phyloP scores from a whole-genome alignment of 805 yeast genomes.

The Clavispora phyllophila region DNA sequence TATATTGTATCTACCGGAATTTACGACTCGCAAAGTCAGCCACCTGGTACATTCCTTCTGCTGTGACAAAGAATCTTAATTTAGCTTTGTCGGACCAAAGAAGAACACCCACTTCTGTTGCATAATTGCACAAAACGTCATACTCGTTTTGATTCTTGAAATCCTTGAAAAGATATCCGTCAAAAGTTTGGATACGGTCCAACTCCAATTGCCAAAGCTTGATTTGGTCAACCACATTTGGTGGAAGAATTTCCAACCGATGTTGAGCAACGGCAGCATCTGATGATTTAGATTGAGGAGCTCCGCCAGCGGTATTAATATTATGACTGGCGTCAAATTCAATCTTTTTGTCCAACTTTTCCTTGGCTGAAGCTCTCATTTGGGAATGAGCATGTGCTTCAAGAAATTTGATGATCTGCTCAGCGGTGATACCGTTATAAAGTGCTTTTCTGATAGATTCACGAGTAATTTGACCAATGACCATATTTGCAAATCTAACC shows the following conservation, averaged over 20 bases:
- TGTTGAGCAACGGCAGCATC: constrained; percentile 38
- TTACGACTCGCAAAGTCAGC: constrained; percentile 81
- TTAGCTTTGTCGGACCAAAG: constrained; percentile 76
- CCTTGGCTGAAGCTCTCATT: constrained; percentile 73
- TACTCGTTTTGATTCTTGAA: constrained; percentile 76
- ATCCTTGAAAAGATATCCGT: constrained; percentile 85
- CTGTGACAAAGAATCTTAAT: constrained; percentile 77
- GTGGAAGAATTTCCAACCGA: constrained; percentile 68
- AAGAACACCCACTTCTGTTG: constrained; percentile 85
- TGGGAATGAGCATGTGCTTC: constrained; percentile 93
- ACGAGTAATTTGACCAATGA: constrained; percentile 87
- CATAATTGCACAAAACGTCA: constrained; percentile 66
- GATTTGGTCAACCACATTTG: constrained; percentile 96
- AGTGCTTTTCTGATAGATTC: constrained; percentile 86
- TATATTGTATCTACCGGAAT: constrained; percentile 8
- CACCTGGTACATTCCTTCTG: constrained; percentile 83
- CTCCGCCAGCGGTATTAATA: constrained; percentile 41
- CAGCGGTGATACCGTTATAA: constrained; percentile 86
- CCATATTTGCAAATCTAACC: constrained; percentile 85
- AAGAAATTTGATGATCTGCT: constrained; percentile 83
- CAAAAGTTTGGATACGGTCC: constrained; percentile 83
- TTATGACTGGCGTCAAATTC: constrained; percentile 55
- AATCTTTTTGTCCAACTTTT: constrained; percentile 56
- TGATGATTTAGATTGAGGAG: constrained; percentile 27
- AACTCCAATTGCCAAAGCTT: constrained; percentile 93